Base-by-base conservation (phyloP, 495 filamentous ascomycete genomes). In the Penicillium flavigenum region DNA sequence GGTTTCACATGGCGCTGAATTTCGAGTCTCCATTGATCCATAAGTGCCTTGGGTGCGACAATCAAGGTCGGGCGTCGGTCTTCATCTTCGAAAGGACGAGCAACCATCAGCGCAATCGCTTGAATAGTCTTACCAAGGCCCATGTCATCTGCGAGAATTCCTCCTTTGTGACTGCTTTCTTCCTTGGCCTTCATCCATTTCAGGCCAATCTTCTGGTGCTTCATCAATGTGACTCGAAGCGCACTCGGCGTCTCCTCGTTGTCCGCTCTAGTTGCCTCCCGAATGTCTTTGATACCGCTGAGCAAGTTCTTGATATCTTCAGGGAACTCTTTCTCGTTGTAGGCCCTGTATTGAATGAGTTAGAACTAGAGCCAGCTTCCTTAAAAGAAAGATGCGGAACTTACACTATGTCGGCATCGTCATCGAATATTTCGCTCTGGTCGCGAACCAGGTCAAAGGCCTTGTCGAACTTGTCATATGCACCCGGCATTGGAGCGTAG, bases 101-200 rank as follows among this genome's bases (percentile, higher is more conserved):
- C 81, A 1, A 93, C 79, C 59, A 98, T 89, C 32, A 98, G 80
- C 2, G 94, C 86, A 22, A 98, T 78, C 16, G 91, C 85, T 60
- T 92, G 89, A 47, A 98, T 88, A 2, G 94, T 98, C 75, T 98
- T 98, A 20, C 94, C 94, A 10, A 98, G 79, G 11, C 94, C 94
- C 94, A 98, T 98, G 49, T 92, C 91, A 66, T 96, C 90, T 4
- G 89, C 91, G 46, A 94, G 79, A 60, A 96, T 91, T 11, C 91
- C 91, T 38, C 92, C 92, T 62, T 88, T 90, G 56, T 88, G 88
- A 4, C 74, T 79, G 14, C 87, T 83, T 47, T 88, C 83, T 70
- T 96, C 92, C 80, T 89, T 91, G 7, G 83, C 78, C 63, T 86
- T 88, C 77, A 96, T 82, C 92, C 92, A 96, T 0, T 83, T 78